phyloP scores from a whole-genome alignment of 306 rosid species.

The Pyrus bretschneideri region DNA sequence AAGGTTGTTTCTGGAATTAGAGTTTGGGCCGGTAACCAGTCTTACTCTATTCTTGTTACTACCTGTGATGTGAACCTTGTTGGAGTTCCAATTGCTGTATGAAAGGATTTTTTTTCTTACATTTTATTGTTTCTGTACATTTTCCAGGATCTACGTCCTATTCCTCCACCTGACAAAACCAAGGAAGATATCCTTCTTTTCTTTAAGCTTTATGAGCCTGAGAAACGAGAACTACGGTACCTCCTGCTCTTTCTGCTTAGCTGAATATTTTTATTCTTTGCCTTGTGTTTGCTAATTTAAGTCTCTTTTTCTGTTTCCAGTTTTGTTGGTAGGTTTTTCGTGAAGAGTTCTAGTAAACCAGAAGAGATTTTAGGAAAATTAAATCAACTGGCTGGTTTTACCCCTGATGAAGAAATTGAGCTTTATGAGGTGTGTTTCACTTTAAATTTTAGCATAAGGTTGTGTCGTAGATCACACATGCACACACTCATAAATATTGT shows the following conservation, averaged over 20 bases:
- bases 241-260: constrained; percentile 5
- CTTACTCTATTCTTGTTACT: neutral
- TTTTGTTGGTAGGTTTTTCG: constrained; percentile 75
- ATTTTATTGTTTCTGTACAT: neutral
- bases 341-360: constrained; percentile 57
- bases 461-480: neutral
- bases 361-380: constrained; percentile 56
- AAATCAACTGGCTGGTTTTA: constrained; percentile 78
- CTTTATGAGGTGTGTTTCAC: constrained; percentile 63
- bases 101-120: neutral
- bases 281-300: constrained; percentile 1
- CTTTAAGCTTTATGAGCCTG: constrained; percentile 81
- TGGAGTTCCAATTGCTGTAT: neutral
- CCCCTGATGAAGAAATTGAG: constrained; percentile 67
- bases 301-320: constrained; percentile 25
- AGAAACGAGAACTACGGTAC: constrained; percentile 66
- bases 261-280: neutral
- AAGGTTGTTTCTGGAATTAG: constrained; percentile 77
- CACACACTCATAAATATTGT: too few species aligned
- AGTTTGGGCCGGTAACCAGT: constrained; percentile 54
- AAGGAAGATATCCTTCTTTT: constrained; percentile 77
- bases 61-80: constrained; percentile 9
- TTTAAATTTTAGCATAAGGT: neutral
- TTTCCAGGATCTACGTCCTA: constrained; percentile 59
- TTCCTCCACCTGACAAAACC: constrained; percentile 60